A percentile compares a stretch with the other conserved stretches of the same genome.
Conservation (phyloP, 805 yeast species). For the Candida dajiaensis region DNA sequence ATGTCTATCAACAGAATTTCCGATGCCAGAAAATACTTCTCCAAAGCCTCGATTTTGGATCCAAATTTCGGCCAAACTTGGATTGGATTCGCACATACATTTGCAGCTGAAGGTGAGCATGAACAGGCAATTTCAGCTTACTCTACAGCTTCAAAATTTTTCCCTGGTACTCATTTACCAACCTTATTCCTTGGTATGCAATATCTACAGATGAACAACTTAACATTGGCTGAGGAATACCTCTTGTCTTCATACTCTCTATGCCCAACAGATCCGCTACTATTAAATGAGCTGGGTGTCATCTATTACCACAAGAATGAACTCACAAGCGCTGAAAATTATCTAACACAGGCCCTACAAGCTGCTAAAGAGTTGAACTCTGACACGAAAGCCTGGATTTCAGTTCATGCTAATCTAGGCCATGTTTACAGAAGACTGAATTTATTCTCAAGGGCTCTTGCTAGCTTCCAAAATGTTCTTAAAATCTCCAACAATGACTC, state of each 20-base stretch:
- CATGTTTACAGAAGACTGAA: conserved; percentile 76
- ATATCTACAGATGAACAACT: conserved; percentile 80
- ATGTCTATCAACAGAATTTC: conserved; percentile 61
- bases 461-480: conserved; percentile 71
- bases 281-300: conserved; percentile 91
- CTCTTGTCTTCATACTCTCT: conserved; percentile 66
- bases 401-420: conserved; percentile 82
- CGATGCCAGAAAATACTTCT: conserved; percentile 84
- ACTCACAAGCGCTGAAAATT: conserved; percentile 60
- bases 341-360: conserved; percentile 61
- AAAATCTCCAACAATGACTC: conserved; percentile 65
- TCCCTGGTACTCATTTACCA: conserved; percentile 89
- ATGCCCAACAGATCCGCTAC: conserved; percentile 80
- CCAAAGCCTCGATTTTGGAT: conserved; percentile 81
- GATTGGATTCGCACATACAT: conserved; percentile 98
- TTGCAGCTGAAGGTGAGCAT: conserved; percentile 97
- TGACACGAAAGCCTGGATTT: conserved; percentile 77
- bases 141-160: conserved; percentile 88
- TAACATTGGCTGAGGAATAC: conserved; percentile 81
- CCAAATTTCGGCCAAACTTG: conserved; percentile 94
- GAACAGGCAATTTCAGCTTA: conserved; percentile 97
- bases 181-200: conserved; percentile 93
- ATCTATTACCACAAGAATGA: conserved; percentile 75
- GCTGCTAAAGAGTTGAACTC: conserved; percentile 66
- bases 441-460: conserved; percentile 58